Conservation (phyloP, 129 eudicot genomes). For the Apium graveolens region DNA sequence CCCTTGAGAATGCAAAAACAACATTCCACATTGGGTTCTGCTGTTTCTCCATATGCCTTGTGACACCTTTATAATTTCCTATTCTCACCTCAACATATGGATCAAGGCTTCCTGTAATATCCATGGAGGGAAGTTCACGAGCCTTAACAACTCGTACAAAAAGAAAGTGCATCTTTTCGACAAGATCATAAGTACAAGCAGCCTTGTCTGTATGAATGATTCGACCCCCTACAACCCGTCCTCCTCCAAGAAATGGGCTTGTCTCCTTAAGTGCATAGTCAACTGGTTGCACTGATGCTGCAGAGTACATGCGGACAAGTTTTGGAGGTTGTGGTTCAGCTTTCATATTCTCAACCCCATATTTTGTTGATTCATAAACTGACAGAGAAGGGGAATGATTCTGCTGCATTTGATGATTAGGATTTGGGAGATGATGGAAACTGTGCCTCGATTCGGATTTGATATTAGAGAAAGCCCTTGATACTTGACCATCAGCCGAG, state of each 20-base stretch:
- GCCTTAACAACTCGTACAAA: conserved; percentile 96
- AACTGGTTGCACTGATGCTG: conserved; percentile 62
- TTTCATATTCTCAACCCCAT: conserved; percentile 52
- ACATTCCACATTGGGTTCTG: conserved; percentile 86
- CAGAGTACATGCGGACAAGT: conserved; percentile 80
- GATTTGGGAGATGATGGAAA: conserved; percentile 74
- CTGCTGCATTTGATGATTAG: conserved; percentile 38
- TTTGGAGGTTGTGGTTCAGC: conserved; percentile 68
- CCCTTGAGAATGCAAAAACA: conserved; percentile 84
- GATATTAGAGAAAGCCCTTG: conserved; percentile 13
- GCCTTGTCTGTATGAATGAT: conserved; percentile 63
- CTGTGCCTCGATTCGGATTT: conserved; percentile 64
- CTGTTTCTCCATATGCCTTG: conserved; percentile 81
- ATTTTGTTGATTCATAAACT: conserved; percentile 39
- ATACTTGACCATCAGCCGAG: conserved; percentile 20
- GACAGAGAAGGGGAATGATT: conserved; percentile 27
- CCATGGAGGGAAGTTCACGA: conserved; percentile 95
- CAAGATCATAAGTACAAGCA: conserved; percentile 79
- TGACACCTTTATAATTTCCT: conserved; percentile 90
- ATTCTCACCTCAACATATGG: conserved; percentile 89
- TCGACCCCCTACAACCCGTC: conserved; percentile 87
- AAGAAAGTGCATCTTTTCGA: conserved; percentile 86
- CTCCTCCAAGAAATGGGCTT: conserved; percentile 94
- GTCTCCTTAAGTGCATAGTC: conserved; percentile 94
- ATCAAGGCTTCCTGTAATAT: conserved; percentile 86